These are phyloP conservation scores for Phalaenopsis equestris DNA, from an alignment of 106 monocot genomes.

Conservation along the genomic window DNA sequence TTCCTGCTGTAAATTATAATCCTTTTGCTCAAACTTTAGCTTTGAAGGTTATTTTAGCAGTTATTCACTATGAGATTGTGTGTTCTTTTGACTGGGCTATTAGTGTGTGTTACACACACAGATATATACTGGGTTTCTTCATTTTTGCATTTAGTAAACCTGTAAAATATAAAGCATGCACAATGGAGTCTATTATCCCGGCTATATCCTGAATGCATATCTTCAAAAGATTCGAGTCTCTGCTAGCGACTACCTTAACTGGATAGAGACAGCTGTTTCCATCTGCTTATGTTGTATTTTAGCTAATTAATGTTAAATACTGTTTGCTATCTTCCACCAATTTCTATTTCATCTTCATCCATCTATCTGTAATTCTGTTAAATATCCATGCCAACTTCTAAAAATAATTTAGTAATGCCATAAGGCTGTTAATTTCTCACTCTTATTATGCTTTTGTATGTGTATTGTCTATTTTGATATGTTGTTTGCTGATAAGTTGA, in stretches of 20 bases:
- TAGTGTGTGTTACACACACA: neutral
- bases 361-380: neutral
- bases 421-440: neutral
- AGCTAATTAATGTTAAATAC: neutral
- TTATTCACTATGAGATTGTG: neutral
- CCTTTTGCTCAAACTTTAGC: neutral
- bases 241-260: neutral
- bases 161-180: too few species aligned
- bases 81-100: neutral
- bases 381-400: neutral
- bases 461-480: neutral
- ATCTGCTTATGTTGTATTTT: neutral
- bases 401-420: neutral
- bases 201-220: neutral
- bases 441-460: neutral
- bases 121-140: too few species aligned
- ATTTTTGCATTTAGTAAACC: too few species aligned
- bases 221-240: neutral
- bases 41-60: neutral
- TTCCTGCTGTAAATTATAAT: neutral
- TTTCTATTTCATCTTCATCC: neutral
- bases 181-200: neutral
- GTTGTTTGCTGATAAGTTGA: slow-evolving; percentile 14
- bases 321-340: neutral
- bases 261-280: neutral